Evolutionary conservation across 2,329 filamentous ascomycete genomes (phyloP).

Genomic region (Thelonectria rubi): DNA sequence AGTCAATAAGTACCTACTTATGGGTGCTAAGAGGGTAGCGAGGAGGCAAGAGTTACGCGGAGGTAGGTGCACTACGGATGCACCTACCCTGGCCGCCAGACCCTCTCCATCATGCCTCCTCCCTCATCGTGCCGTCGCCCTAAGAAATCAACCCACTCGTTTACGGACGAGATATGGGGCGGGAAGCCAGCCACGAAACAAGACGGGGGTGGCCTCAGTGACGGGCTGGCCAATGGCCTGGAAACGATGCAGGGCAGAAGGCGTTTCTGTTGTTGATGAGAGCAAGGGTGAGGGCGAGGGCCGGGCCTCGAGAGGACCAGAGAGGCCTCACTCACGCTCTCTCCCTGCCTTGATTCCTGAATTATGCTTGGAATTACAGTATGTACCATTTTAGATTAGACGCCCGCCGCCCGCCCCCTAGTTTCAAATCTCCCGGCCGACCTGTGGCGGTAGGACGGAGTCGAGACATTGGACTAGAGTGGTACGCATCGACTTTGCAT

Average conservation of each 20-base stretch:
- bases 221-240: neutral
- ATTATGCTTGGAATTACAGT: constrained; percentile 17
- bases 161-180: neutral
- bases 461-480: too few relatives aligned
- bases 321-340: neutral
- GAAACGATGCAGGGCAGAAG: neutral
- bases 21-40: too few relatives aligned
- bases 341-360: neutral
- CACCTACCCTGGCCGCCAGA: too few relatives aligned
- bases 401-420: neutral
- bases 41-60: too few relatives aligned
- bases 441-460: too few relatives aligned
- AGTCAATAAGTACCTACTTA: too few relatives aligned
- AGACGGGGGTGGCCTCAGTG: constrained; percentile 7
- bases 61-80: too few relatives aligned
- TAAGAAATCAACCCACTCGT: neutral
- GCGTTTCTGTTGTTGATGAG: neutral
- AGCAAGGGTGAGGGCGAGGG: neutral
- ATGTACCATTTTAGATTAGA: constrained; percentile 13
- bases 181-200: constrained; percentile 14
- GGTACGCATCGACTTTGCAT: too few relatives aligned
- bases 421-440: too few relatives aligned
- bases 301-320: too few relatives aligned
- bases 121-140: neutral
- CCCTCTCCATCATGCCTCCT: too few relatives aligned